Conservation (phyloP, 192 early-diverging fungal genomes). For the Endogone sp. region DNA sequence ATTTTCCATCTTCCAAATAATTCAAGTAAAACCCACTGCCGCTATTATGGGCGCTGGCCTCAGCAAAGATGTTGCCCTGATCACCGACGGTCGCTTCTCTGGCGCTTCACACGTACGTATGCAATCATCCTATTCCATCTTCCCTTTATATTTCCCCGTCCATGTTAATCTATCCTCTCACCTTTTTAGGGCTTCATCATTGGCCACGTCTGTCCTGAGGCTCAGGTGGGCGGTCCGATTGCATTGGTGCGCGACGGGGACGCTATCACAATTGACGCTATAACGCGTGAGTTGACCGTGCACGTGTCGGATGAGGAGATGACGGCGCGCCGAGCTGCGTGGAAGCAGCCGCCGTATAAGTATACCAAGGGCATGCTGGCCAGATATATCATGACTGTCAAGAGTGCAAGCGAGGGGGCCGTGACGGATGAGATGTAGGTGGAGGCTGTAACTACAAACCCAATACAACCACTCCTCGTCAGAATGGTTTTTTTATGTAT, state of each 20-base stretch:
- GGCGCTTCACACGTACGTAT: conserved; percentile 93
- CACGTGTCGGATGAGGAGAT: conserved; percentile 77
- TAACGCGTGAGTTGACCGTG: conserved; percentile 66
- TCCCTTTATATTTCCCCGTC: neutral
- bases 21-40: conserved; percentile 82
- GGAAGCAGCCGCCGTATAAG: conserved; percentile 83
- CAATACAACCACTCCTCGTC: no score
- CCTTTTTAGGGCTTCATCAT: conserved; percentile 86
- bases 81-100: conserved; percentile 98
- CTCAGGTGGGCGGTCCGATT: conserved; percentile 94
- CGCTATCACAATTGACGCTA: conserved; percentile 85
- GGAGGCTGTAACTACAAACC: neutral
- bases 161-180: conserved; percentile 6
- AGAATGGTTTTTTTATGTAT: no score
- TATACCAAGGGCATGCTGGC: conserved; percentile 79
- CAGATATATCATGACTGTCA: conserved; percentile 87
- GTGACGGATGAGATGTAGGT: conserved; percentile 68
- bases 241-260: conserved; percentile 89
- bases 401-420: conserved; percentile 72
- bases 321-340: conserved; percentile 56
- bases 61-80: conserved; percentile 91
- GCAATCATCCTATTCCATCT: conserved; percentile 6
- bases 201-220: conserved; percentile 97
- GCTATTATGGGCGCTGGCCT: conserved; percentile 99
- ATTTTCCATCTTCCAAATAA: neutral